Percentiles rank a stretch among this genome's conserved stretches.
Conservation (phyloP, 2,329 filamentous ascomycete species). For the Colletotrichum sp. region DNA sequence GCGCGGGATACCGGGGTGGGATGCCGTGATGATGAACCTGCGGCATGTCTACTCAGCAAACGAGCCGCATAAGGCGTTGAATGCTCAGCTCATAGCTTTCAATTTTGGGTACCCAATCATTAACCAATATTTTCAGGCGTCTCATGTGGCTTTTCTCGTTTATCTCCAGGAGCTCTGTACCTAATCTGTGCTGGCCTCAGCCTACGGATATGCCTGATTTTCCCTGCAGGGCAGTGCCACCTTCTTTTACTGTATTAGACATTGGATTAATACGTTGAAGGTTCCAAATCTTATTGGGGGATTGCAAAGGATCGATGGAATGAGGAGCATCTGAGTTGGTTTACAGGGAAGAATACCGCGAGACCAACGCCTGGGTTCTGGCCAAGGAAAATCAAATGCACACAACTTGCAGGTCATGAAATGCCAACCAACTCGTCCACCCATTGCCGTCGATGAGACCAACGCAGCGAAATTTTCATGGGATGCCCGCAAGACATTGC, state of each 20-base stretch:
- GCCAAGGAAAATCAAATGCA: background rate
- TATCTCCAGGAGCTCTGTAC: background rate
- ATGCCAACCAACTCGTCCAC: background rate
- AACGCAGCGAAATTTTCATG: fast-evolving
- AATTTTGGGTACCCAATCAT: fast-evolving
- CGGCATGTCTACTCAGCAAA: fast-evolving
- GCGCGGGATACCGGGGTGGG: background rate
- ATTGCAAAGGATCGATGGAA: too few species aligned
- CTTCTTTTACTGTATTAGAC: too few species aligned
- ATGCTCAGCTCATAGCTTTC: background rate
- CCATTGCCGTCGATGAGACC: fast-evolving
- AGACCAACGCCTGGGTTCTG: too few species aligned
- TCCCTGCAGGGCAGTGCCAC: background rate
- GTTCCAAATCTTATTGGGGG: too few species aligned
- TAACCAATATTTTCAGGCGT: background rate
- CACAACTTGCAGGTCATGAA: background rate
- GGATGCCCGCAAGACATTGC: background rate
- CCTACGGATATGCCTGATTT: background rate
- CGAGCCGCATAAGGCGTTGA: background rate
- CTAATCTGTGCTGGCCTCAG: background rate
- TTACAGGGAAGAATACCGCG: too few species aligned
- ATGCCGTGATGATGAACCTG: background rate
- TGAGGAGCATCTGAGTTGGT: too few species aligned
- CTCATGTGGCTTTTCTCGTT: background rate
- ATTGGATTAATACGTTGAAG: too few species aligned